Base-by-base conservation (phyloP, 352 stramenopile genomes). In the Globisporangium takayamanum region DNA sequence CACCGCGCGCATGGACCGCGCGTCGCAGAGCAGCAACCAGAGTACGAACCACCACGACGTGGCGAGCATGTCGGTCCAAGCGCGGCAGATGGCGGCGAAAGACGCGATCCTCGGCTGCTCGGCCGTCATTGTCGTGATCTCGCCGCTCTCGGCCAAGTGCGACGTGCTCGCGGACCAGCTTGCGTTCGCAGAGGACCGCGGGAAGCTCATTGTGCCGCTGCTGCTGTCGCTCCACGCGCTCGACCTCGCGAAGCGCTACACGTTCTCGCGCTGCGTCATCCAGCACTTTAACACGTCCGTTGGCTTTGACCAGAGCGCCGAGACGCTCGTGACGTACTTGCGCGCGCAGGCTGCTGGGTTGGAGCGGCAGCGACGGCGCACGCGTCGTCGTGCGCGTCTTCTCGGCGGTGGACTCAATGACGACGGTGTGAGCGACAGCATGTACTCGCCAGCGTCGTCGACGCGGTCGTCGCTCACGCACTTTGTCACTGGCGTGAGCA, bases 261-360 rank as follows among this genome's bases (percentile, higher is more conserved):
- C 84, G 6, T 88, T 94, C 53, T 89, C 81, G 16, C 70, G 84
- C 3, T 88, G 77, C 28, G 63, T 86, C 48, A 64, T 92, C 28
- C 80, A 92, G 46, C 84, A 94, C 49, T 89, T 94, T 55, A 92
- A 92, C 55, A 69, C 74, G 47, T 88, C 80, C 10, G 70, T 94
- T 28, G 84, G 84, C 30, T 92, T 83, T 49, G 71, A 85, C 18
- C 76, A 94, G 54, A 94, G 84, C 49, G 53, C 88, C 6, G 76
- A 88, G 41, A 64, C 73, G 39, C 75, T 94, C 3, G 67, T 76
- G 6, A 73, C 64, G 18, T 70, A 77, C 39, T 42, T 88, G 45
- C 70, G 70, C 36, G 48, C 54, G 1, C 72, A 80, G 6, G 66
- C 73, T 46, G 45, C 50, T 16, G 25, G 28, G 15, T 33, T 20